phyloP scores from a whole-genome alignment of 305 asterid genomes.

The Ilex paraguariensis region DNA sequence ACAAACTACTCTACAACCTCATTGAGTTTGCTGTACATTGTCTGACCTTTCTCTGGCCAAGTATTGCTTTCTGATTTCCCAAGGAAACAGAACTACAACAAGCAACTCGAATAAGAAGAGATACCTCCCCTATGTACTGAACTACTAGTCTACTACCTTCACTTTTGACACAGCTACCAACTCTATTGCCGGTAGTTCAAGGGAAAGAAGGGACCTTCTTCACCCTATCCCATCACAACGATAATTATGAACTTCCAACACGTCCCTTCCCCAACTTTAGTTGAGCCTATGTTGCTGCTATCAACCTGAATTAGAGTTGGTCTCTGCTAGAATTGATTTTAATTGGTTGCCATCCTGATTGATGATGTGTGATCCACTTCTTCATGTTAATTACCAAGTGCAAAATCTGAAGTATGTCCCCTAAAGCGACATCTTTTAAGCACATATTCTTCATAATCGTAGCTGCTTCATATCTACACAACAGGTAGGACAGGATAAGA shows the following conservation, averaged over 20 bases:
- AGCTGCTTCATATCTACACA: constrained; percentile 89
- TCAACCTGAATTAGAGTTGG: constrained; percentile 64
- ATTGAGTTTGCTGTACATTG: background rate
- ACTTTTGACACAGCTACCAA: constrained; percentile 22
- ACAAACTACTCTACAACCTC: too few species aligned
- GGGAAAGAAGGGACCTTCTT: constrained; percentile 32
- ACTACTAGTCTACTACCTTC: background rate
- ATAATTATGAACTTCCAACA: constrained; percentile 16
- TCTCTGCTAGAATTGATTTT: constrained; percentile 61
- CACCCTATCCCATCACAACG: constrained; percentile 19
- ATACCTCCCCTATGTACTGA: background rate
- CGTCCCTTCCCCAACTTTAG: constrained; percentile 30
- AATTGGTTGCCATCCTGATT: constrained; percentile 90
- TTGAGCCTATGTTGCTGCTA: constrained; percentile 47
- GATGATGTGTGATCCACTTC: constrained; percentile 65
- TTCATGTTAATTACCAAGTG: constrained; percentile 70
- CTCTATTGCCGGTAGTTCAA: constrained; percentile 21
- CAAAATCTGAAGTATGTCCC: constrained; percentile 81
- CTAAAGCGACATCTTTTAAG: constrained; percentile 60
- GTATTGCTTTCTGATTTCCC: constrained; percentile 10
- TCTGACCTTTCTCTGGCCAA: constrained; percentile 2
- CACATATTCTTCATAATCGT: constrained; percentile 63
- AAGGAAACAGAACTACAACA: background rate
- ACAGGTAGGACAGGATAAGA: constrained; percentile 17
- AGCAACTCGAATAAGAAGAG: background rate